Evolutionary conservation across 2,329 filamentous ascomycete genomes (phyloP).

Genomic region (Teratosphaeria zuluensis): DNA sequence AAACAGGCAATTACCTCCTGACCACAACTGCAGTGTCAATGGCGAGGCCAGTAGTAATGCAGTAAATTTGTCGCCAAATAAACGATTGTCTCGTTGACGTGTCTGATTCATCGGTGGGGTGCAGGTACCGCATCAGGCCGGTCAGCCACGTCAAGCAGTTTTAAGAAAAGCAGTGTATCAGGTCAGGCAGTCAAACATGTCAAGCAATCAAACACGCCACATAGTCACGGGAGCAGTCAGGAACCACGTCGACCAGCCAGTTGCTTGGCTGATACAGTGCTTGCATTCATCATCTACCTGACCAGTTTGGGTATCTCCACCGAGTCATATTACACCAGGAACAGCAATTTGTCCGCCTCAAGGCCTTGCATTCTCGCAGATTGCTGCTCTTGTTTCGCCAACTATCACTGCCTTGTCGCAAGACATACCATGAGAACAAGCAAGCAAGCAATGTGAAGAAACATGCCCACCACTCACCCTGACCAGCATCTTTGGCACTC

Average conservation of each 20-base stretch:
- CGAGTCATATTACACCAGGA: not conserved
- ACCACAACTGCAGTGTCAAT: not conserved
- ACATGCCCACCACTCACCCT: not conserved
- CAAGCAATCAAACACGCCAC: no score
- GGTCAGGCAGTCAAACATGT: no score
- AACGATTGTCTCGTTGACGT: no score
- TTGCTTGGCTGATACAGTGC: not conserved
- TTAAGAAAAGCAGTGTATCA: not conserved
- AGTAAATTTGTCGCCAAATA: no score
- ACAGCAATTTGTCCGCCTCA: not conserved
- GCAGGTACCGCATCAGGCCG: no score
- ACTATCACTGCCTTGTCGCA: not conserved
- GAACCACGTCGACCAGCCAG: no score
- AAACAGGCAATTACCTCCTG: not conserved
- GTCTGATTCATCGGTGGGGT: no score
- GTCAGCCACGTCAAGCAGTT: no score
- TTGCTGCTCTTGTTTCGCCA: not conserved
- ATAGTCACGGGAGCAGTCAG: no score
- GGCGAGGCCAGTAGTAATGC: not conserved
- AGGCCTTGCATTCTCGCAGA: not conserved
- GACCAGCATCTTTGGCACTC: not conserved
- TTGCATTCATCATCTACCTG: not conserved
- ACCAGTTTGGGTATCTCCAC: not conserved
- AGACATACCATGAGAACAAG: not conserved
- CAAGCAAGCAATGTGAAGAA: not conserved